Evolutionary conservation across 495 filamentous ascomycete genomes (phyloP).

Genomic region (Usnea hakonensis): DNA sequence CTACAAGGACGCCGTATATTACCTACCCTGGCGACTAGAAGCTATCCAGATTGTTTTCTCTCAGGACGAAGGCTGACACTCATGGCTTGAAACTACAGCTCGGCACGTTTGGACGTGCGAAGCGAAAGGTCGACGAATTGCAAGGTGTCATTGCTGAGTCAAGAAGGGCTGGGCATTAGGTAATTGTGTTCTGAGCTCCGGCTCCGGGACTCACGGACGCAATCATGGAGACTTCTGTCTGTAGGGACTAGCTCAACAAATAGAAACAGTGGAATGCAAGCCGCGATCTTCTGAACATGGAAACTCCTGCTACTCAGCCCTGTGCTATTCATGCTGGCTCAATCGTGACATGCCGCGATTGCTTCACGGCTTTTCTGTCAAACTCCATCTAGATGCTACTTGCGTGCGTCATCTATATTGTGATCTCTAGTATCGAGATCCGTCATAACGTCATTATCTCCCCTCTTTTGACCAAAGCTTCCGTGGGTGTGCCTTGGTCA

Average conservation of each 20-base stretch:
- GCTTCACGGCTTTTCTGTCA: neutral
- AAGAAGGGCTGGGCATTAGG: slow-evolving; percentile 74
- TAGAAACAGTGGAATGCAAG: neutral
- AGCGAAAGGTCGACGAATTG: slow-evolving; percentile 98
- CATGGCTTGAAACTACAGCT: slow-evolving; percentile 45
- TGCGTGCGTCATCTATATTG: neutral
- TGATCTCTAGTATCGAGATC: neutral
- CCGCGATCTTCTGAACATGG: neutral
- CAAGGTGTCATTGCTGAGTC: slow-evolving; percentile 94
- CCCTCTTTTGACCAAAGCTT: neutral
- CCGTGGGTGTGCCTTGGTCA: slow-evolving; percentile 17
- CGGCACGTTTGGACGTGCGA: slow-evolving; percentile 93
- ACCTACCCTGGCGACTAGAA: neutral
- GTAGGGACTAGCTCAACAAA: neutral
- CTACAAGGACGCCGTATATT: neutral
- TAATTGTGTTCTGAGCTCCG: neutral
- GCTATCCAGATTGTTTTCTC: neutral
- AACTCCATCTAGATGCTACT: neutral
- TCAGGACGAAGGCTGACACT: neutral
- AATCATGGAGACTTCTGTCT: neutral
- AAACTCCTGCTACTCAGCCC: neutral
- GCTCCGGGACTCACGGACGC: neutral
- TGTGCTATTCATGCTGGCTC: neutral
- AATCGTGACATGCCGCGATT: neutral
- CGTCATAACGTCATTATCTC: neutral